Evolutionary conservation across 768 basidiomycete genomes (phyloP), one percentile per base, ranked within the genome.

Genomic region (Galerina sulciceps): DNA sequence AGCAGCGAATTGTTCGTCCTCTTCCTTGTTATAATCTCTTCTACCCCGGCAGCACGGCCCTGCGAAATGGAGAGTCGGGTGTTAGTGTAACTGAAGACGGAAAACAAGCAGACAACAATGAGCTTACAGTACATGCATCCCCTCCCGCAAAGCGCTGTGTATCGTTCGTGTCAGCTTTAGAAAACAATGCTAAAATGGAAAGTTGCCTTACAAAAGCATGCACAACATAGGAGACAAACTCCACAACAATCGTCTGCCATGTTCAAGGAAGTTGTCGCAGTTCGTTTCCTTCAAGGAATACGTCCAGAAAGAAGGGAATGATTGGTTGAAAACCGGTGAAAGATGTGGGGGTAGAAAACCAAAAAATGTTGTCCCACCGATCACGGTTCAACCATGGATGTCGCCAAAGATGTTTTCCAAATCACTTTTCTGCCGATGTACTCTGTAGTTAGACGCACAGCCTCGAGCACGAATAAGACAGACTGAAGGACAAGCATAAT

Each of bases 211-310:
- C 70, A 48, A 54, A 62, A 61, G 45, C 66, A 67, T 34, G 61
- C 56, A 50, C 61, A 63, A 15, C 67, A 71, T 3, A 66, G 14
- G 45, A 54, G 63, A 42, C 64, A 71, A 13, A 61, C 26, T n/a
- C 68, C 62, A 49, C 70, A 71, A 46, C 70, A 71, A n/a, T 71
- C 70, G n/a, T 66, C 64, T 18, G 65, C 53, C 67, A 67, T 67
- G 13, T 23, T 61, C 54, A 37, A 20, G 13, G 37, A 15, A 20
- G n/a, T 17, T 23, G 23, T 17, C 46, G 23, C 5, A 31, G 11
- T 51, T 51, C 49, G 5, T 31, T 31, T 31, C 26, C 26, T 31
- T 11, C 18, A 40, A 40, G 20, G 36, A 20, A 23, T 3, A 4
- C 9, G 35, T 18, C n/a, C 2, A 4, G 36, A 35, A 22, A 38